These are phyloP conservation scores for Gentiana straminea DNA, from an alignment of 257 asterid genomes.

Conservation along the genomic window DNA sequence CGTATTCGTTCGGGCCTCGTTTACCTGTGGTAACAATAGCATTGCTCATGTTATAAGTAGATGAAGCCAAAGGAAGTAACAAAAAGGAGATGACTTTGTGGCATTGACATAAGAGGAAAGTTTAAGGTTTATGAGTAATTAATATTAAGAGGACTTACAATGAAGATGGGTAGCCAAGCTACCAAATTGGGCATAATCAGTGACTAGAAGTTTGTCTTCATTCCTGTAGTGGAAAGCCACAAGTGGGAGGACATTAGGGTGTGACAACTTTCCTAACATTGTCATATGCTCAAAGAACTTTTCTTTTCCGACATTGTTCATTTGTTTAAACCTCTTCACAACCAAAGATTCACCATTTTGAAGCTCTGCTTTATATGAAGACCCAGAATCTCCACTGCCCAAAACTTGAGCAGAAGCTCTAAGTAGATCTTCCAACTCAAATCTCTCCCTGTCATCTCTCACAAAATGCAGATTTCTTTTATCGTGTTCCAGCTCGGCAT, in stretches of 20 bases:
- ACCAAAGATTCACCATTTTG: slow-evolving; percentile 26
- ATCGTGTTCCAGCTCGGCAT: slow-evolving; percentile 18
- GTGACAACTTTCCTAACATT: slow-evolving; percentile 38
- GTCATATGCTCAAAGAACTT: slow-evolving; percentile 47
- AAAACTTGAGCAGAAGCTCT: slow-evolving; percentile 57
- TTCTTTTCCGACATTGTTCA: slow-evolving; percentile 39
- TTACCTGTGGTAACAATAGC: slow-evolving; percentile 23
- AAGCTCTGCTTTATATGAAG: slow-evolving; percentile 55
- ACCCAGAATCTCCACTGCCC: slow-evolving; percentile 67
- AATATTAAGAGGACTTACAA: slow-evolving; percentile 22
- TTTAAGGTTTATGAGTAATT: too few relatives aligned
- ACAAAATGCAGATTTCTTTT: slow-evolving; percentile 37
- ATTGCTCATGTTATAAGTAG: neutral
- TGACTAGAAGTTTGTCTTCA: slow-evolving; percentile 57
- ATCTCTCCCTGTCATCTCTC: slow-evolving; percentile 26
- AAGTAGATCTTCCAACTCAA: slow-evolving; percentile 51
- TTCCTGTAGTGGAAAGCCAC: slow-evolving; percentile 50
- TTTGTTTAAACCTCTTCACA: slow-evolving; percentile 46
- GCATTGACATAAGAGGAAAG: too few relatives aligned
- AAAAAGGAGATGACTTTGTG: neutral
- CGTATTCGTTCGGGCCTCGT: slow-evolving; percentile 20
- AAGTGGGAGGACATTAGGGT: slow-evolving; percentile 53
- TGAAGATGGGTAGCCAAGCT: slow-evolving; percentile 65
- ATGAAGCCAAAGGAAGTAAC: neutral
- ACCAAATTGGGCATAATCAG: slow-evolving; percentile 40